These are phyloP conservation scores for Amanita fuliginea DNA, from an alignment of 768 basidiomycete species.

Conservation along the genomic window DNA sequence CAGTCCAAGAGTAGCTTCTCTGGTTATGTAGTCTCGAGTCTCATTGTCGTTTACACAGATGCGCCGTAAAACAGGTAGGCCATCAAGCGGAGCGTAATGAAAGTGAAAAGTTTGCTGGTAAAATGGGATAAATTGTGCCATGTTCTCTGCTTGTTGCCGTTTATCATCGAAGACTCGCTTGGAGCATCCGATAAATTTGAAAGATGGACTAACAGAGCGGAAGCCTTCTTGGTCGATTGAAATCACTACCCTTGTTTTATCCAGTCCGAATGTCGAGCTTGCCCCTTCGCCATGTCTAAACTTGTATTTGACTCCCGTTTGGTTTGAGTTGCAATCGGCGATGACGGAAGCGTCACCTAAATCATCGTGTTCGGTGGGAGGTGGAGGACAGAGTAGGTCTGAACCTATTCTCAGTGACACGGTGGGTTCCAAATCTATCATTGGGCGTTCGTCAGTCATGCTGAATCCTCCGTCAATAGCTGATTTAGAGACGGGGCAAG, in stretches of 20 bases:
- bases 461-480: neutral
- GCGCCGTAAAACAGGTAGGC: slow-evolving; percentile 58
- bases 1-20: slow-evolving; percentile 60
- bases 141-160: slow-evolving; percentile 27
- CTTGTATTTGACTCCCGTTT: neutral
- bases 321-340: neutral
- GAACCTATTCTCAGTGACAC: neutral
- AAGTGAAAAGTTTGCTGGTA: slow-evolving; percentile 51
- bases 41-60: slow-evolving; percentile 59
- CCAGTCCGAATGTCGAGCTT: neutral
- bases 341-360: neutral
- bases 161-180: slow-evolving; percentile 16
- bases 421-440: neutral
- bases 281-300: neutral
- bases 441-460: neutral
- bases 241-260: slow-evolving; percentile 16
- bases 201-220: slow-evolving; percentile 45
- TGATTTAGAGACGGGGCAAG: neutral
- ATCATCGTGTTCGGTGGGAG: neutral
- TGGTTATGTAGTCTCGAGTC: slow-evolving; percentile 62
- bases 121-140: slow-evolving; percentile 57
- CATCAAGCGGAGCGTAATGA: slow-evolving; percentile 61
- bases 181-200: slow-evolving; percentile 46
- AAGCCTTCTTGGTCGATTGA: slow-evolving; percentile 83
- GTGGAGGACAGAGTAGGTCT: neutral